A percentile compares a stretch with the other conserved stretches of the same genome.
These are phyloP conservation scores for Lecanosticta acicola DNA, from an alignment of 2,329 filamentous ascomycete genomes.

Conservation along the genomic window DNA sequence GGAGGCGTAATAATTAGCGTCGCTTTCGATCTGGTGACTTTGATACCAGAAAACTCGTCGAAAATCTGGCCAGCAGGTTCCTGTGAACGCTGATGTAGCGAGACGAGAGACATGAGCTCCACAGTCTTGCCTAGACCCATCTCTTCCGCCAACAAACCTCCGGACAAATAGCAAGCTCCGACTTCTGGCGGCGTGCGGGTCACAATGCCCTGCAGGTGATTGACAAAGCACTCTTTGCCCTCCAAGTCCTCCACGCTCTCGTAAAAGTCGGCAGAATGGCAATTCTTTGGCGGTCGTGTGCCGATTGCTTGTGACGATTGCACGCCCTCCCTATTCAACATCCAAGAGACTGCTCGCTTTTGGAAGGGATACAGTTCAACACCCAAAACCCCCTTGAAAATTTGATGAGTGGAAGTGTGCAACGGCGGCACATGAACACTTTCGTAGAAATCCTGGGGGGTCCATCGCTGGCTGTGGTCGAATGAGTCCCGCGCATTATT, in stretches of 20 bases:
- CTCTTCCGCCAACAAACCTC: constrained; percentile 70
- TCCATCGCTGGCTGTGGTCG: constrained; percentile 35
- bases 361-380: constrained; percentile 64
- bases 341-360: constrained; percentile 63
- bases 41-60: constrained; percentile 39
- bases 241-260: constrained; percentile 39
- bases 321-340: constrained; percentile 61
- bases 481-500: constrained; percentile 17
- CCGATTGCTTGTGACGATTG: too few species aligned
- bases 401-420: constrained; percentile 23
- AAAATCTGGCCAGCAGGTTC: constrained; percentile 23
- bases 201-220: constrained; percentile 57
- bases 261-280: constrained; percentile 11
- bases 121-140: constrained; percentile 81
- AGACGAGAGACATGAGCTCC: constrained; percentile 66
- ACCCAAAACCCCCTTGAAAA: constrained; percentile 22
- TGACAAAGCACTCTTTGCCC: constrained; percentile 50
- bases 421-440: constrained; percentile 58
- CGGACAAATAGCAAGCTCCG: constrained; percentile 43
- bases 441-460: constrained; percentile 61
- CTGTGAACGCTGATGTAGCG: constrained; percentile 50
- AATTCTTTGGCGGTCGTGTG: neutral
- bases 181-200: constrained; percentile 32
- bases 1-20: constrained; percentile 60
- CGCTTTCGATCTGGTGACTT: constrained; percentile 48